Percentiles rank a stretch among this genome's conserved stretches.
Evolutionary conservation across 2,329 filamentous ascomycete genomes (phyloP).

Genomic region (Epicoccum sorghinum): DNA sequence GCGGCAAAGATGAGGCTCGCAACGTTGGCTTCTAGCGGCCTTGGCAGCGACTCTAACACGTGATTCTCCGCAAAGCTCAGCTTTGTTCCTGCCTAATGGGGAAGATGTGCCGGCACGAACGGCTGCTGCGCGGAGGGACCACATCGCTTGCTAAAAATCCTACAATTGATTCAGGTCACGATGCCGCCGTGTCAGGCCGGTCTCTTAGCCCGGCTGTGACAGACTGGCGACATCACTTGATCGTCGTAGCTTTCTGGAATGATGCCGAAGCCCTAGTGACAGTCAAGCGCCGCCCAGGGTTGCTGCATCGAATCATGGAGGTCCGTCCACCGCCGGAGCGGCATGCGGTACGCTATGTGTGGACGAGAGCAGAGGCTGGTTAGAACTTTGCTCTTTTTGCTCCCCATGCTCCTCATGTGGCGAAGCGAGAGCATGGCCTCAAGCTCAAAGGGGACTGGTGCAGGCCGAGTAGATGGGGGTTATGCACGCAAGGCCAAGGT

Average conservation of each 20-base stretch:
- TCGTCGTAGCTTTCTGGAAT: not conserved
- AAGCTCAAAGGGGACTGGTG: constrained; percentile 26
- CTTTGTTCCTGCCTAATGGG: constrained; percentile 8
- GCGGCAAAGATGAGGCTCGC: constrained; percentile 11
- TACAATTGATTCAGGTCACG: not conserved
- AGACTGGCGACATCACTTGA: constrained; percentile 4
- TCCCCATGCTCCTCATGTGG: constrained; percentile 33
- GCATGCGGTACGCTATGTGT: constrained; percentile 8
- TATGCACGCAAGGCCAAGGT: constrained; percentile 42
- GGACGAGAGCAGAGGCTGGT: not conserved
- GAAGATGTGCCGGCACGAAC: not conserved
- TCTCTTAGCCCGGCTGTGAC: not conserved
- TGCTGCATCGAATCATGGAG: constrained; percentile 5
- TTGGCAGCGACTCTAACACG: constrained; percentile 4
- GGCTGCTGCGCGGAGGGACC: not conserved
- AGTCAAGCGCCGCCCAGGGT: not conserved
- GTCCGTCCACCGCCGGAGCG: constrained; percentile 3
- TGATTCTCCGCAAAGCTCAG: constrained; percentile 6
- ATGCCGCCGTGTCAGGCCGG: constrained; percentile 1
- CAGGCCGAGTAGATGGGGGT: constrained; percentile 33
- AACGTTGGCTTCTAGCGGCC: constrained; percentile 7
- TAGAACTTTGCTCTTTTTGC: not conserved
- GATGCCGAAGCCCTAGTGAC: not conserved
- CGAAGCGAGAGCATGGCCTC: constrained; percentile 29
- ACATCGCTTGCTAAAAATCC: constrained; percentile 7